phyloP scores from a whole-genome alignment of 202 grass and related monocot genomes.

The Zoysia matrella region DNA sequence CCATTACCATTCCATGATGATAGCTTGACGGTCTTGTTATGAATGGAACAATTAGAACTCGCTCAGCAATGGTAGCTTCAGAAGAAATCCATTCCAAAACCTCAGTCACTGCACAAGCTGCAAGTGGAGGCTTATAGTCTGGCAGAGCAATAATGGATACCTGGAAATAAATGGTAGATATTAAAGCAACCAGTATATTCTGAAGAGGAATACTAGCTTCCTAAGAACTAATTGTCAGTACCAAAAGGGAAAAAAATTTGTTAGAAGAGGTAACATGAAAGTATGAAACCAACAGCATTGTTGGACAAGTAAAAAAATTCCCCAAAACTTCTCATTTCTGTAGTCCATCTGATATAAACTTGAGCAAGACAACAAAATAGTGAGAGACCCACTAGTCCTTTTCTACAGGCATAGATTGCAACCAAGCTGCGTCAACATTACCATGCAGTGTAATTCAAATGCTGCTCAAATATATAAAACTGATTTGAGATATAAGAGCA shows the following conservation, averaged over 20 bases:
- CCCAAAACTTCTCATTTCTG: not conserved
- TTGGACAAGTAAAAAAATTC: not conserved
- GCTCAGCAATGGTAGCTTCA: conserved; percentile 34
- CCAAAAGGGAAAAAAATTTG: not conserved
- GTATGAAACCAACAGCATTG: conserved; percentile 9
- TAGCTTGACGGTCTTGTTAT: conserved; percentile 53
- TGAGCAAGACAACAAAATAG: not conserved
- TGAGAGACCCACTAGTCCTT: not conserved
- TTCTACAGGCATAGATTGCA: not conserved
- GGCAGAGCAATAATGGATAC: conserved; percentile 76
- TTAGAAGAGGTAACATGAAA: not conserved
- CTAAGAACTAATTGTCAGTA: not conserved
- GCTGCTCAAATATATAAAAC: conserved; percentile 1
- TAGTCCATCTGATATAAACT: conserved; percentile 15
- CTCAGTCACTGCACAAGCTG: conserved; percentile 81
- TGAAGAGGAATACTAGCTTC: not conserved
- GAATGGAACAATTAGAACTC: conserved; percentile 68
- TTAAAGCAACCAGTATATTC: conserved; percentile 16
- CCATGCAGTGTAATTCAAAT: not conserved
- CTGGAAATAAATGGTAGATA: conserved; percentile 49
- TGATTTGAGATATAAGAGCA: conserved; percentile 4
- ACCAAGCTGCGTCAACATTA: conserved; percentile 24
- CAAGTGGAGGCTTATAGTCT: conserved; percentile 78
- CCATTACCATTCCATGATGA: conserved; percentile 35
- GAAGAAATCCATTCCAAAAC: conserved; percentile 68